These are phyloP conservation scores for Raphidocelis subcapitata DNA, from an alignment of 139 green algal genomes.

Conservation along the genomic window DNA sequence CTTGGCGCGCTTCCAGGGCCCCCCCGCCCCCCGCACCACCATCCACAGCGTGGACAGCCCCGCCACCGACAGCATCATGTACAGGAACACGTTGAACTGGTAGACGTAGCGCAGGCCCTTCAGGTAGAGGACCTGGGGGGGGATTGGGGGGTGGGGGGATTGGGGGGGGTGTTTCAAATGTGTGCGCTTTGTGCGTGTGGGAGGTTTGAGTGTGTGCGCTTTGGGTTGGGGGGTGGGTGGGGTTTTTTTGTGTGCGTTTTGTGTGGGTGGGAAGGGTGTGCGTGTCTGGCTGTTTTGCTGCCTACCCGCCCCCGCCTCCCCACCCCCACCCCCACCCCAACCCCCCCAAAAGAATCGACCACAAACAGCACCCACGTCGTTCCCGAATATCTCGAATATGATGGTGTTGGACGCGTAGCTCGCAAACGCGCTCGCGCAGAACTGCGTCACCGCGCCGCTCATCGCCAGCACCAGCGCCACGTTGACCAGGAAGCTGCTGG, in stretches of 20 bases:
- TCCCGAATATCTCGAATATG: slow-evolving; percentile 87
- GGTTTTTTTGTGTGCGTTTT: no score
- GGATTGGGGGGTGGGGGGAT: no score
- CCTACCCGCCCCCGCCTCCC: background rate
- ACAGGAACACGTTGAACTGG: slow-evolving; percentile 82
- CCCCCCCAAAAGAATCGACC: background rate
- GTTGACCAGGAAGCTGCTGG: slow-evolving; percentile 97
- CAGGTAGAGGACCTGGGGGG: slow-evolving; percentile 66
- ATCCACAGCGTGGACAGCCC: slow-evolving; percentile 42
- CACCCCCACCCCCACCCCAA: no score
- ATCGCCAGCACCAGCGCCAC: slow-evolving; percentile 88
- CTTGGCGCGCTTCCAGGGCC: slow-evolving; percentile 57
- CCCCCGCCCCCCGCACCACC: slow-evolving; percentile 44
- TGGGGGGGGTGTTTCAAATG: background rate
- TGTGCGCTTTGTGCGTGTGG: background rate
- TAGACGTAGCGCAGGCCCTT: slow-evolving; percentile 88
- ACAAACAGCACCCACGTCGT: slow-evolving; percentile 43
- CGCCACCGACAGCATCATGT: slow-evolving; percentile 59
- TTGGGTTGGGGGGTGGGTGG: background rate
- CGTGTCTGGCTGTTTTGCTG: background rate
- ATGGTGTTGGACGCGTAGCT: slow-evolving; percentile 74
- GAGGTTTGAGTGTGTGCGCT: background rate
- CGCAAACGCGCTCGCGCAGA: slow-evolving; percentile 70
- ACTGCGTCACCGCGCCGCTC: slow-evolving; percentile 88
- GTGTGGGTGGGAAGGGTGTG: no score